A percentile compares a stretch with the other conserved stretches of the same genome.
These are phyloP conservation scores for Anaeramoeba flamelloides DNA, from an alignment of 78 protist species.

Conservation along the genomic window DNA sequence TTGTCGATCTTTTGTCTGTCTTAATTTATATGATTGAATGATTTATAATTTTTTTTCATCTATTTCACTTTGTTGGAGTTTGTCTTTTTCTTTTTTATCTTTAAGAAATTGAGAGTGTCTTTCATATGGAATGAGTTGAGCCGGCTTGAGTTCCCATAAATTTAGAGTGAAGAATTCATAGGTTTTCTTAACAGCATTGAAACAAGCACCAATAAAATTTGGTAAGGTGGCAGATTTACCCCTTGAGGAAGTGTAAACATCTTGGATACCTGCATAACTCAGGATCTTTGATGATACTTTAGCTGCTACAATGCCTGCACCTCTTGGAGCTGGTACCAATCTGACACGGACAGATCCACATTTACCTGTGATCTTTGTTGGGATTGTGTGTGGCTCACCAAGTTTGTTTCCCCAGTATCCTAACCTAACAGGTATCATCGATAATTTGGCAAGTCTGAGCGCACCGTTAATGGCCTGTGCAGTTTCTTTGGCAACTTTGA, in stretches of 20 bases:
- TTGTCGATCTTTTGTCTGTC: no score
- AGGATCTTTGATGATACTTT: slow-evolving; percentile 86
- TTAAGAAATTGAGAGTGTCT: no score
- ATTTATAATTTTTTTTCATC: no score
- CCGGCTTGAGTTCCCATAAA: no score
- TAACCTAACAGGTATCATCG: slow-evolving; percentile 91
- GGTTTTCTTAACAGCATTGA: no score
- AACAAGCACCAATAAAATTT: no score
- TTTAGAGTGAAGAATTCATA: no score
- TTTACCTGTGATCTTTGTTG: slow-evolving; percentile 94
- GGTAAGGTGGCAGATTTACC: slow-evolving; percentile 95
- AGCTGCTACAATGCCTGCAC: slow-evolving; percentile 98
- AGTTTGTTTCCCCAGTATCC: slow-evolving; percentile 99
- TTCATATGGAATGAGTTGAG: no score
- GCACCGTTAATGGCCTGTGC: slow-evolving; percentile 98
- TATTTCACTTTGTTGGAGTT: no score
- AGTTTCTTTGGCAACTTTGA: slow-evolving; percentile 94
- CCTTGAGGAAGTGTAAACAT: slow-evolving; percentile 83
- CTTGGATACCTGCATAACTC: slow-evolving; percentile 91
- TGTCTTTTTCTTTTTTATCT: no score
- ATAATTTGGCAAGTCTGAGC: slow-evolving; percentile 81
- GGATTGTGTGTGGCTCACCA: slow-evolving; percentile 99
- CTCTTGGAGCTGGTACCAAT: slow-evolving; percentile 99
- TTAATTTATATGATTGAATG: no score
- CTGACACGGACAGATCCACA: slow-evolving; percentile 94